phyloP scores from a whole-genome alignment of 2,329 filamentous ascomycete species.

The Phoma herbarum region DNA sequence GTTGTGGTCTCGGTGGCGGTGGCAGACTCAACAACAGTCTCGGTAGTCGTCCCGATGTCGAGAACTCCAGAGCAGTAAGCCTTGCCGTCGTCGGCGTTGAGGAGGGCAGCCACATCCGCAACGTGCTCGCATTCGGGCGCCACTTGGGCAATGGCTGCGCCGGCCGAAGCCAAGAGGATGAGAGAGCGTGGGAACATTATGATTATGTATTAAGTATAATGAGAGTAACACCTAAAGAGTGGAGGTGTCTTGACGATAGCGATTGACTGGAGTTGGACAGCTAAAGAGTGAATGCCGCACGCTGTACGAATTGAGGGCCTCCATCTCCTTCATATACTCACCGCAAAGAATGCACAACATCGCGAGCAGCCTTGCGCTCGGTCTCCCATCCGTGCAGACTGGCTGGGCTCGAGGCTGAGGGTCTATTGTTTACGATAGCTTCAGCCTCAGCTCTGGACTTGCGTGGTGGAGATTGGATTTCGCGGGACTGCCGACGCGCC shows the following conservation, averaged over 20 bases:
- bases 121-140: constrained; percentile 20
- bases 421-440: constrained; percentile 15
- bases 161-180: constrained; percentile 18
- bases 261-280: constrained; percentile 22
- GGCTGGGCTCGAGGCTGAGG: constrained; percentile 7
- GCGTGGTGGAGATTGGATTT: constrained; percentile 17
- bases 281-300: constrained; percentile 23
- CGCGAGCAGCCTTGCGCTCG: constrained; percentile 1
- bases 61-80: constrained; percentile 19
- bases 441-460: constrained; percentile 19
- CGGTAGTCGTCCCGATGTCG: constrained; percentile 15
- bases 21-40: constrained; percentile 14
- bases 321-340: constrained; percentile 15
- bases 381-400: constrained; percentile 3
- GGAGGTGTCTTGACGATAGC: constrained; percentile 17
- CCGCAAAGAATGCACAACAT: not conserved
- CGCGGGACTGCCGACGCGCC: constrained; percentile 17
- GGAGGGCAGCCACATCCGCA: constrained; percentile 12
- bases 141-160: constrained; percentile 19
- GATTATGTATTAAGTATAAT: constrained; percentile 19
- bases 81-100: constrained; percentile 17
- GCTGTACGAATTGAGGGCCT: constrained; percentile 4
- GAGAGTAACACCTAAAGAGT: constrained; percentile 20
- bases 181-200: constrained; percentile 22
- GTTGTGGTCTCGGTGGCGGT: constrained; percentile 18